Evolutionary conservation across 257 asterid species (phyloP), one percentile per base, ranked within the genome.

Genomic region (Pogostemon cablin): DNA sequence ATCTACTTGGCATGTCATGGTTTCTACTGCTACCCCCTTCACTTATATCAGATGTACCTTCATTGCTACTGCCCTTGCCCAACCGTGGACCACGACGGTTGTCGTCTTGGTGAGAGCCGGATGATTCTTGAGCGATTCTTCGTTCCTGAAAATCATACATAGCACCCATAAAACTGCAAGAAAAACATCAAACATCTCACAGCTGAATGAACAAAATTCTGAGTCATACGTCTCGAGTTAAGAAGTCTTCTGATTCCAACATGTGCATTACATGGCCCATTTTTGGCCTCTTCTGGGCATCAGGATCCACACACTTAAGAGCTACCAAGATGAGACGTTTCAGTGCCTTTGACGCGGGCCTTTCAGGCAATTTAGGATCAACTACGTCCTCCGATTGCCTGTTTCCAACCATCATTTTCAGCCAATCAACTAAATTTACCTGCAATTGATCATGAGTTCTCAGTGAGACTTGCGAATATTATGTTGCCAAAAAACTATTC

Each of bases 241-340:
- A 79, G 75, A 89, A 71, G 80, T 89, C 96, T 73, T 93, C 99
- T 0, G 96, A 88, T 84, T 91, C 99, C 17, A 93, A 90, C 98
- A 91, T 91, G 87, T 91, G 96, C 75, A 91, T 85, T 47, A 89
- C 71, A 75, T 91, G 95, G 67, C 96, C 95, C 96, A 91, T 89
- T 79, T 93, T 93, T 3, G 99, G 98, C 86, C 99, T 93, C 88
- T 93, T 93, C 60, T 86, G 96, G 39, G 99, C 92, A 79, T 93
- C 99, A 2, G 99, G 99, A 73, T 93, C 99, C 32, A 93, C 98
- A 80, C 99, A 93, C 38, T 85, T 81, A 65, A 93, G 96, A 78
- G 99, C 99, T 20, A 91, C 95, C 87, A 93, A 80, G 76, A 93
- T 90, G 38, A 81, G 85, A 46, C 99, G 96, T 76, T 93, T 93